phyloP scores from a whole-genome alignment of 768 basidiomycete genomes.

The Suillus plorans region DNA sequence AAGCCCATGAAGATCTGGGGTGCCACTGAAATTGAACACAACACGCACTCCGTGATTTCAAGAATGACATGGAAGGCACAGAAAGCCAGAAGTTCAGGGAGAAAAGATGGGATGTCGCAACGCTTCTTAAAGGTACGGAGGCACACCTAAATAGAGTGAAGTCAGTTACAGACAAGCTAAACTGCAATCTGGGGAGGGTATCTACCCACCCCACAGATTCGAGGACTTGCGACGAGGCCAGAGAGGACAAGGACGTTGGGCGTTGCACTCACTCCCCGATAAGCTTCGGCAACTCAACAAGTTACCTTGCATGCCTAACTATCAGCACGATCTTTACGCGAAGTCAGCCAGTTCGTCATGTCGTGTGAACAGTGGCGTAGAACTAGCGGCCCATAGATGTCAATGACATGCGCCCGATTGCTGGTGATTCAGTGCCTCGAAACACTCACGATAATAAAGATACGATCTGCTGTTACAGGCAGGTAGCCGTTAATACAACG shows the following conservation, averaged over 20 bases:
- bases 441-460: conserved; percentile 4
- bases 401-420: background rate
- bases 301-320: background rate
- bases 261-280: background rate
- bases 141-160: background rate
- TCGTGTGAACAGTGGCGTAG: background rate
- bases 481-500: background rate
- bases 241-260: background rate
- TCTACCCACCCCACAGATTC: background rate
- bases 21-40: background rate
- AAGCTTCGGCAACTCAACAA: background rate
- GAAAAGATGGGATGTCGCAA: background rate
- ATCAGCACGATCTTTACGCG: background rate
- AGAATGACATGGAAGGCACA: background rate
- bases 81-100: background rate
- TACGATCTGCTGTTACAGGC: background rate
- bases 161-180: background rate
- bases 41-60: background rate
- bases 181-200: background rate
- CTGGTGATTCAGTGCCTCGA: background rate
- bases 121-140: background rate
- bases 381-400: background rate
- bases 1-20: background rate
- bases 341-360: background rate
- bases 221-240: background rate